These are phyloP conservation scores for Stevia rebaudiana DNA, from an alignment of 140 eudicot genomes.

Conservation along the genomic window DNA sequence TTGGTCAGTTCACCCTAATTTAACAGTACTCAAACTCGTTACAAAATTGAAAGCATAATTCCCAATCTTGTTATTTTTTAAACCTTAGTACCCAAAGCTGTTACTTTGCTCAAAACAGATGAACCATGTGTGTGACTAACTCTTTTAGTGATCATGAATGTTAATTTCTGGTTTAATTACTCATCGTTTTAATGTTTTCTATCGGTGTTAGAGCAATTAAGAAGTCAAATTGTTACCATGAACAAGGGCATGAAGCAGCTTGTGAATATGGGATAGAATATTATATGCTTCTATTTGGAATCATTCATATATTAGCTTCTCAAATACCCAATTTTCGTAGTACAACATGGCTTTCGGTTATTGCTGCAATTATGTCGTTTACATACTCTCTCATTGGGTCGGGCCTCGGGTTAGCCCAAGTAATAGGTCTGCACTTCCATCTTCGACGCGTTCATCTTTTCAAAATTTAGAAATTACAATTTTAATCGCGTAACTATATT, in stretches of 20 bases:
- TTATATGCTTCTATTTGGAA: constrained; percentile 59
- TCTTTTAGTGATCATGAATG: background rate
- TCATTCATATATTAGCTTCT: constrained; percentile 54
- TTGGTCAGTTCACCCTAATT: too few relatives aligned
- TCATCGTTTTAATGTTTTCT: background rate
- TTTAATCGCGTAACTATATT: too few relatives aligned
- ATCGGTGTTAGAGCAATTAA: constrained; percentile 43
- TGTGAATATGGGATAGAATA: constrained; percentile 42
- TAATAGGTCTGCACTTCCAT: constrained; percentile 35
- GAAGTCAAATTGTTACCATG: constrained; percentile 67
- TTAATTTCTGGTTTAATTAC: background rate
- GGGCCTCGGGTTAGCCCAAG: constrained; percentile 51
- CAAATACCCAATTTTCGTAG: constrained; percentile 58
- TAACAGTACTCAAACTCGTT: too few relatives aligned
- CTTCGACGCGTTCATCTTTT: background rate
- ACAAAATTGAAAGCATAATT: too few relatives aligned
- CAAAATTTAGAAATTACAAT: background rate
- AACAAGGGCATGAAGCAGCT: constrained; percentile 49
- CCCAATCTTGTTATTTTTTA: too few relatives aligned
- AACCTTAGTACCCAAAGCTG: too few relatives aligned
- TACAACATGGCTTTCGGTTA: constrained; percentile 63
- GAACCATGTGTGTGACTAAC: too few relatives aligned
- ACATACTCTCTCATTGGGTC: constrained; percentile 52
- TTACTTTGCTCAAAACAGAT: too few relatives aligned
- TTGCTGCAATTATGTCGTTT: constrained; percentile 68